Evolutionary conservation across 2,329 filamentous ascomycete genomes (phyloP).

Genomic region (Xylariales sp.): DNA sequence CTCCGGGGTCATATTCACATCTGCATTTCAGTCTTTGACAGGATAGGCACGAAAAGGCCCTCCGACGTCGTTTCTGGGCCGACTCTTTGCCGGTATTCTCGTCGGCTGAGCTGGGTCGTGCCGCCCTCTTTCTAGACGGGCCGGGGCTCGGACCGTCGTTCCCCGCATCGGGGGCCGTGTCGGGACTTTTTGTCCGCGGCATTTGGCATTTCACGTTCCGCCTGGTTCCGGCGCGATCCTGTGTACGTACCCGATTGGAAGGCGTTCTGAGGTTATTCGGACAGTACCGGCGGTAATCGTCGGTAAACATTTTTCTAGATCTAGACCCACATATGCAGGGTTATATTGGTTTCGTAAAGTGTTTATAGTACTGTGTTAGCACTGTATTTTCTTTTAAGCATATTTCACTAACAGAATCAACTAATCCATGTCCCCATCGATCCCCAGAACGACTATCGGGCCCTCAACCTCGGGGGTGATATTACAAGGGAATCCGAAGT

Average conservation of each 20-base stretch:
- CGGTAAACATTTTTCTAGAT: constrained; percentile 22
- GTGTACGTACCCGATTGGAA: background rate
- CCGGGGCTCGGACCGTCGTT: constrained; percentile 12
- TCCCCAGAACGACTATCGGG: no score
- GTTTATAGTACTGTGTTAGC: no score
- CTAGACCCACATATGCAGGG: background rate
- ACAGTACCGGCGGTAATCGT: constrained; percentile 42
- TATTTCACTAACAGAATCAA: no score
- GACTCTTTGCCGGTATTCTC: constrained; percentile 28
- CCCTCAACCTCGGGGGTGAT: no score
- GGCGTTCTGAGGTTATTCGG: background rate
- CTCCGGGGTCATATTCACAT: constrained; percentile 47
- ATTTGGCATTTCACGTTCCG: constrained; percentile 9
- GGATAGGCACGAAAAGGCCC: constrained; percentile 48
- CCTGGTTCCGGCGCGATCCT: background rate
- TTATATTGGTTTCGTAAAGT: no score
- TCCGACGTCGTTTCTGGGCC: constrained; percentile 43
- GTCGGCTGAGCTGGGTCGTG: constrained; percentile 34
- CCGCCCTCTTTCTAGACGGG: constrained; percentile 30
- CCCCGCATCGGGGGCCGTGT: constrained; percentile 13
- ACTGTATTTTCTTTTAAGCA: no score
- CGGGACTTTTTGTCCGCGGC: constrained; percentile 14
- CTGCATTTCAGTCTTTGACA: constrained; percentile 48
- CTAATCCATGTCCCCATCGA: no score
- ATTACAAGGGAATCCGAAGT: no score